Conservation (phyloP, 331 rosid species). For the Malus hybrid region DNA sequence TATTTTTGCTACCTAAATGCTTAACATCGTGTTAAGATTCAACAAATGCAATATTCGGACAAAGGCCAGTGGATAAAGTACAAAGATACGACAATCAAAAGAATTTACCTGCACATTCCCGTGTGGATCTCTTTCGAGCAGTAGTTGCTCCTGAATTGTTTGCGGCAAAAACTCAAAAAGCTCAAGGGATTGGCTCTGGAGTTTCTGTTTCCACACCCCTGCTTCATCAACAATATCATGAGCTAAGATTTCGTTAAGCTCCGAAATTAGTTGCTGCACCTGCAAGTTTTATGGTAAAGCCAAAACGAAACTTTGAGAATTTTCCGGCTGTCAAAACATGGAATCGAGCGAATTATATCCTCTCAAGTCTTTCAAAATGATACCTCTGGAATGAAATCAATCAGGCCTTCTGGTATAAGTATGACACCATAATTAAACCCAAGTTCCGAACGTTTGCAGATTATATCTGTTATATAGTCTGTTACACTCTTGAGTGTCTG, state of each 20-base stretch:
- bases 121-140: conserved; percentile 22
- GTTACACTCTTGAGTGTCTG: conserved; percentile 19
- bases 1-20: conserved; percentile 18
- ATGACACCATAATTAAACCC: conserved; percentile 16
- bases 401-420: conserved; percentile 21
- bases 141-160: conserved; percentile 18
- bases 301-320: neutral
- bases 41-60: neutral
- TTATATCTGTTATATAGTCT: conserved; percentile 10
- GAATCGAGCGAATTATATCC: neutral
- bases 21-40: neutral
- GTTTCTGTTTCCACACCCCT: conserved; percentile 20
- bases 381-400: conserved; percentile 22
- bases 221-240: conserved; percentile 16
- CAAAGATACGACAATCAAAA: neutral
- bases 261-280: conserved; percentile 18
- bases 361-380: neutral
- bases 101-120: conserved; percentile 16
- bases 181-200: conserved; percentile 6
- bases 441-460: conserved; percentile 16
- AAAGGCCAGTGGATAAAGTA: neutral
- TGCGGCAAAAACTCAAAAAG: conserved; percentile 13
- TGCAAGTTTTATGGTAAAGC: neutral
- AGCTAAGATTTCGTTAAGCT: conserved; percentile 19
- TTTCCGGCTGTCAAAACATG: neutral